Base-by-base conservation (phyloP, 2,329 filamentous ascomycete species). In the Cucurbitaria berberidis region DNA sequence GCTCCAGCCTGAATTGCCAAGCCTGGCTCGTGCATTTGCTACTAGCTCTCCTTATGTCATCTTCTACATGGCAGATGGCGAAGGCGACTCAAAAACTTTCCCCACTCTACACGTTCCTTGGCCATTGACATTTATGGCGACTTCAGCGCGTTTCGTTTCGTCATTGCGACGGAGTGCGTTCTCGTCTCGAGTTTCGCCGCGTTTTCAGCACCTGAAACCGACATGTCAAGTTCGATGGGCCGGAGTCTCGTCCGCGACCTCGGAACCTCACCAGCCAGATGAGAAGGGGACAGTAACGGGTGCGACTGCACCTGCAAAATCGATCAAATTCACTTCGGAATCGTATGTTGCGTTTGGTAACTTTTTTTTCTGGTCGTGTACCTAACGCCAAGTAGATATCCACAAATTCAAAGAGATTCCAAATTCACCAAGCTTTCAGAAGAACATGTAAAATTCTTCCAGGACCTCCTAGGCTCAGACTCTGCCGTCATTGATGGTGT, bases 401-500 rank as follows among this genome's bases (percentile, higher is more conserved):
- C 95, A 8, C 82, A 89, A 54, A 81, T 99, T 68, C 86, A 93
- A 78, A 86, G 95, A 62, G 86, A 97, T 69, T 74, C 85, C 13
- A 87, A 86, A 24, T 99, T 95, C 75, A 80, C 86, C 26, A 76
- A 86, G 63, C 67, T 99, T 64, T 91, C 87, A 2, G 75, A 81
- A 39, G 89, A 93, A 34, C 89, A 99, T 81, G 90, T 98, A 48
- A 81, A 86, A 51, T 87, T 85, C 77, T 97, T 99, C 82, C 87
- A 89, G 73, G 80, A 86, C 18, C 78, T 97, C n/a, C 83, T 99
- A 29, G 90, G 91, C 49, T 83, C 84, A 43, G 86, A 88, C 30
- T 90, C 89, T 30, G 92, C 91, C 1, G 82, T 97, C 45, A 85
- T 98, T 56, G 93, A 97, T 72, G 91, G 91, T 45, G 83, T 96